A percentile compares a stretch with the other conserved stretches of the same genome.
These are phyloP conservation scores for Russula dissimulans DNA, from an alignment of 768 basidiomycete species.

Conservation along the genomic window DNA sequence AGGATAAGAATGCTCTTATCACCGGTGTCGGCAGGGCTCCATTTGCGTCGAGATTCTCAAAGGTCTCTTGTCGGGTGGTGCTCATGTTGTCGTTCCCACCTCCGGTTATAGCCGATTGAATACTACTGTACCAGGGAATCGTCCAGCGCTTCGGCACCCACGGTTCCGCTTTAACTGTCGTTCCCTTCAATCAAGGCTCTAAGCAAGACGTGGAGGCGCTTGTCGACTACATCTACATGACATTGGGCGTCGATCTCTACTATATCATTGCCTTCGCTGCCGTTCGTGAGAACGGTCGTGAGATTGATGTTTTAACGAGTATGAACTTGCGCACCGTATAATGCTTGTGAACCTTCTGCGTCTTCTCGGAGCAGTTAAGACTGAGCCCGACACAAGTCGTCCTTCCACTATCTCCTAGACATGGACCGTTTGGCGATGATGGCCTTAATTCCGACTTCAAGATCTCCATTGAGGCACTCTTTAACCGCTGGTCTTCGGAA, in stretches of 20 bases:
- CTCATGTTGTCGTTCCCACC: conserved; percentile 94
- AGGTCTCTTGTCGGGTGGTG: conserved; percentile 92
- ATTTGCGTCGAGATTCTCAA: conserved; percentile 98
- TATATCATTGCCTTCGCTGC: conserved; percentile 97
- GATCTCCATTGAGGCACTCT: no score
- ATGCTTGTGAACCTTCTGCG: conserved; percentile 97
- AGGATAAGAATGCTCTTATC: conserved; percentile 93
- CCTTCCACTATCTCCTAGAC: no score
- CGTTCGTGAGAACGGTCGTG: conserved; percentile 96
- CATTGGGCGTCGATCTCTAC: no score
- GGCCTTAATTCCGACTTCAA: no score
- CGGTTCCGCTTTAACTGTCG: no score
- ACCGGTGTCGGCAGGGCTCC: conserved; percentile 96
- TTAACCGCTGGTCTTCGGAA: conserved; percentile 30
- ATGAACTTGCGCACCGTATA: conserved; percentile 95
- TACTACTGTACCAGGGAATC: conserved; percentile 98
- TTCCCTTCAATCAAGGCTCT: no score
- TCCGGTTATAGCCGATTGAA: conserved; percentile 97
- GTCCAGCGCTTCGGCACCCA: conserved; percentile 93
- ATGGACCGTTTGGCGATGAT: no score
- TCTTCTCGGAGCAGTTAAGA: no score
- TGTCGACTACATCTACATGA: no score
- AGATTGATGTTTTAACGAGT: conserved; percentile 96
- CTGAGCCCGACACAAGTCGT: no score
- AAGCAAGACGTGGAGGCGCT: no score